Conservation (phyloP, 2,329 filamentous ascomycete species). For the Fusarium torulosum region DNA sequence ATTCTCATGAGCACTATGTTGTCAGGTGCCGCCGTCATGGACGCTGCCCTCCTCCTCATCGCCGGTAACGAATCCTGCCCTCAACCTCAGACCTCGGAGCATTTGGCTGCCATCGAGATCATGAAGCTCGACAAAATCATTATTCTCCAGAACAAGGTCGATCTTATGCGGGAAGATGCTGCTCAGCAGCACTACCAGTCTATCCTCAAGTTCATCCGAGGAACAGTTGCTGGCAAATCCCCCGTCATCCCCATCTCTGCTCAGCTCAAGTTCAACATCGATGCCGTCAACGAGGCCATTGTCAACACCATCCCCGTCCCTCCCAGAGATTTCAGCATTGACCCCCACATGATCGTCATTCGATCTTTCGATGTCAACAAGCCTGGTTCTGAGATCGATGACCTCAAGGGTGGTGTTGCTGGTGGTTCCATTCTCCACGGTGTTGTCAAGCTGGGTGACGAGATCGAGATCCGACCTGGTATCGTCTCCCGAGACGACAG, state of each 20-base stretch:
- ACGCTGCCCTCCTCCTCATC: conserved; percentile 94
- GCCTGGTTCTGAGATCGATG: conserved; percentile 97
- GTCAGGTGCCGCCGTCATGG: conserved; percentile 99
- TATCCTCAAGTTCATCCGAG: conserved; percentile 97
- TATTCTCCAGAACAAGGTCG: conserved; percentile 99
- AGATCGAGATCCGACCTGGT: conserved; percentile 99
- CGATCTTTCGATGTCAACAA: conserved; percentile 99
- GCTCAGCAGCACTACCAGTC: conserved; percentile 95
- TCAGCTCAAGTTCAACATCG: conserved; percentile 99
- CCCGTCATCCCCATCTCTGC: conserved; percentile 97
- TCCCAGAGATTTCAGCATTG: conserved; percentile 87
- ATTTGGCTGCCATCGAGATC: conserved; percentile 98
- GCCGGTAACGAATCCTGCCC: conserved; percentile 99
- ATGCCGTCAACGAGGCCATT: conserved; percentile 95
- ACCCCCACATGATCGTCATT: conserved; percentile 99
- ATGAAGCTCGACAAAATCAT: conserved; percentile 99
- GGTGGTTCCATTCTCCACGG: conserved; percentile 97
- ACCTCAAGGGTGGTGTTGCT: conserved; percentile 97
- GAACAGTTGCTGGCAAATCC: conserved; percentile 93
- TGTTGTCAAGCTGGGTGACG: conserved; percentile 95
- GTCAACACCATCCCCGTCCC: conserved; percentile 96
- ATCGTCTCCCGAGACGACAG: conserved; percentile 96
- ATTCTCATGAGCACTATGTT: conserved; percentile 99
- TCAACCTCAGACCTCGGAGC: conserved; percentile 97
- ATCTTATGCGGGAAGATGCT: conserved; percentile 96